Evolutionary conservation across 352 stramenopile species (phyloP), one percentile per base, ranked within the genome.

Genomic region (Phytophthora melonis): DNA sequence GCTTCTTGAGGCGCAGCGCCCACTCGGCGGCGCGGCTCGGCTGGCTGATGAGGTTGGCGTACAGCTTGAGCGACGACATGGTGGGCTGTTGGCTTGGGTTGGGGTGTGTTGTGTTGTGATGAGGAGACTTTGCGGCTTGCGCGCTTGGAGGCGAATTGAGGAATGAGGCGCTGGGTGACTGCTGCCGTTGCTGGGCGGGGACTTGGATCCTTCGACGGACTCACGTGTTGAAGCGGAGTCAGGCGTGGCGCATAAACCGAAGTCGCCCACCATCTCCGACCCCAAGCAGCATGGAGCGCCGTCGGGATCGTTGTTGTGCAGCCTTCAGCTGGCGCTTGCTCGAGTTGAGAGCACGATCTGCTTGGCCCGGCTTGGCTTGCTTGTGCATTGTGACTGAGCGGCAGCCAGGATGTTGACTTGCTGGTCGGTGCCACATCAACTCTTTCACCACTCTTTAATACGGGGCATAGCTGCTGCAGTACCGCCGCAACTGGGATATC

Each of bases 11-110:
- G 19, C 77, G 79, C 60, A 88, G 45, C 39, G 75, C 62, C 81
- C 76, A 88, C 58, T 72, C 74, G 16, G 74, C 75, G 43, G 76
- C 70, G 34, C 70, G 71, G 13, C 58, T 73, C 30, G 79, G 79
- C 64, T 86, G 79, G 49, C 76, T 83, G 70, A 86, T 67, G 58
- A 80, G 60, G 58, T 87, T 87, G 16, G 68, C 80, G 67, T 84
- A 87, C 4, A 87, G 68, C 60, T 84, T 81, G 58, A 87, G 60
- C 18, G 62, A 9, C 74, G 82, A 81, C 39, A 58, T 69, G 52
- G 30, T 7, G 27, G 27, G 27, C 27, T 32, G 2, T 32, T 43
- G 36, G 36, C 2, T 41, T 41, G 34, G 34, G 34, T 5, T 43
- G 3, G 36, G 36, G 10, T 43, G 36, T 43, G 66, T 25, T 25